phyloP scores from a whole-genome alignment of 495 filamentous ascomycete genomes.

The Tuber microsphaerosporum region DNA sequence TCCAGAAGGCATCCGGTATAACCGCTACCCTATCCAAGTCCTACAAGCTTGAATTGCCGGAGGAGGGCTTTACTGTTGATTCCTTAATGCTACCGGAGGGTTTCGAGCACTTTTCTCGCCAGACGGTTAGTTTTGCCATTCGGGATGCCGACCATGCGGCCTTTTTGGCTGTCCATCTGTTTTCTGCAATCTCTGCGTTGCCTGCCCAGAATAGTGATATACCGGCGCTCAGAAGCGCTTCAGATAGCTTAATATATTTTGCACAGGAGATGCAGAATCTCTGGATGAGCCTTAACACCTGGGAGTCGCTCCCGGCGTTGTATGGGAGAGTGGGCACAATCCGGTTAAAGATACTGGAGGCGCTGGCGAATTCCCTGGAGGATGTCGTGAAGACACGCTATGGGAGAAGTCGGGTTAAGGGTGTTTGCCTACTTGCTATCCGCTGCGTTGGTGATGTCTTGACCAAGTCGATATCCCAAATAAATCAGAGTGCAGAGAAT shows the following conservation, averaged over 20 bases:
- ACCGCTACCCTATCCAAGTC: slow-evolving; percentile 28
- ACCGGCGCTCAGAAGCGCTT: slow-evolving; percentile 24
- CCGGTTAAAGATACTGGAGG: slow-evolving; percentile 26
- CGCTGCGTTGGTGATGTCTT: slow-evolving; percentile 30
- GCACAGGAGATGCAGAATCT: slow-evolving; percentile 34
- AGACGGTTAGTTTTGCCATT: slow-evolving; percentile 33
- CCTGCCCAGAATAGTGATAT: slow-evolving; percentile 8
- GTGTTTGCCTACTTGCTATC: slow-evolving; percentile 31
- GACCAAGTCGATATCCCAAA: slow-evolving; percentile 14
- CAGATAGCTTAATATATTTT: slow-evolving; percentile 28
- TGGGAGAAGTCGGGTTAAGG: slow-evolving; percentile 28
- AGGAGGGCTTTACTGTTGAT: slow-evolving; percentile 30
- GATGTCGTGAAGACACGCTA: slow-evolving; percentile 24
- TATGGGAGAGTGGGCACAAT: slow-evolving; percentile 22
- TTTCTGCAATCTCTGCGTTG: slow-evolving; percentile 30
- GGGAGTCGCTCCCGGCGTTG: slow-evolving; percentile 36
- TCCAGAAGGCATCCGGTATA: slow-evolving; percentile 32
- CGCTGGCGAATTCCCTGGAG: slow-evolving; percentile 24
- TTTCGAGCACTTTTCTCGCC: slow-evolving; percentile 11
- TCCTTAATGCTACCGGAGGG: slow-evolving; percentile 20
- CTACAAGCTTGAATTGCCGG: slow-evolving; percentile 38
- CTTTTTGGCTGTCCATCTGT: slow-evolving; percentile 33
- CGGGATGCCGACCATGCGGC: slow-evolving; percentile 30
- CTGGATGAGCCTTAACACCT: slow-evolving; percentile 30
- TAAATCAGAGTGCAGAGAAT: slow-evolving; percentile 14